Evolutionary conservation across 2,329 filamentous ascomycete genomes (phyloP), one percentile per base, ranked within the genome.

Genomic region (Capronia epimyces): DNA sequence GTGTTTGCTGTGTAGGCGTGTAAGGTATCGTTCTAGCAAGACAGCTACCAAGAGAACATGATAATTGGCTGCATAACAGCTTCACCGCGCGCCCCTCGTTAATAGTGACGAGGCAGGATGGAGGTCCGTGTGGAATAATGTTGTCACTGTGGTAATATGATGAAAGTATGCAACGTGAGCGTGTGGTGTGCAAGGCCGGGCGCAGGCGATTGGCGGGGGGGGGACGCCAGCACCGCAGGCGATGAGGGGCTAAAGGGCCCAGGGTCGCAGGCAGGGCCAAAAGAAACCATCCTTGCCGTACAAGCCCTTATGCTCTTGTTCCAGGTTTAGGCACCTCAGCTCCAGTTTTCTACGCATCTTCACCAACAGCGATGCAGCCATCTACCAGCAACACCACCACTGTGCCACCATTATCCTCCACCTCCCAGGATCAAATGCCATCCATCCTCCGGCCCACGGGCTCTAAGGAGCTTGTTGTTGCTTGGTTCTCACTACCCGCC

Each of bases 381-480:
- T n/a, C n/a, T n/a, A n/a, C n/a, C n/a, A n/a, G n/a, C n/a, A n/a
- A n/a, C n/a, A 8, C 43, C 39, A 46, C 43, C 32, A 43, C 5
- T 10, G 10, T 27, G 6, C 25, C 25, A 43, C 21, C 43, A 22
- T 29, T 39, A 36, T 46, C 41, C 22, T 40, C 27, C n/a, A n/a
- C n/a, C n/a, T n/a, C n/a, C n/a, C n/a, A n/a, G n/a, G n/a, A 37
- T 44, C 44, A 25, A 53, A 29, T 36, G 20, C 34, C n/a, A 41
- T 42, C 50, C 22, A 36, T 12, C 46, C 15, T 34, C 7, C 27
- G 21, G 34, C 32, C 34, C 45, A 46, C 53, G 53, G 53, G 40
- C 47, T 47, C 53, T 52, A 55, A 43, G 27, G 43, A 55, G 53
- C 53, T 55, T 55, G 53, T 49, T 24, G 36, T 43, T 55, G 53